Evolutionary conservation across 225 moss, liverwort and hornwort genomes (phyloP), one percentile per base, ranked within the genome.

Genomic region (Climacium dendroides): DNA sequence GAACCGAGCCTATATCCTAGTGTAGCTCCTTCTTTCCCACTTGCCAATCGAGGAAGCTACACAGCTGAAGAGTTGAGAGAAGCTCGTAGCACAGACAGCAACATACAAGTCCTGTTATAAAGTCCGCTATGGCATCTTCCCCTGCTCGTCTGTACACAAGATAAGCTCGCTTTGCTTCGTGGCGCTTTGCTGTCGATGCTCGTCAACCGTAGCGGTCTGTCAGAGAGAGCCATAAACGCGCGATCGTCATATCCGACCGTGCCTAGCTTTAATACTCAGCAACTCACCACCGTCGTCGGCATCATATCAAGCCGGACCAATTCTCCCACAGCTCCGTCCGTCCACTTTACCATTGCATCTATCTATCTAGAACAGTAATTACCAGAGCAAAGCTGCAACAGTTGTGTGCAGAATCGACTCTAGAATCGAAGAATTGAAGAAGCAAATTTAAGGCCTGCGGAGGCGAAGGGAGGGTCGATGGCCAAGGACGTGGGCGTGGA

Each of bases 401-500:
- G 7, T 30, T 32, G 60, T 30, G 30, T 43, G 60, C 20, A 78
- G 39, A 57, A 39, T 78, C 55, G 28, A 77, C 54, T 77, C n/a
- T 25, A 29, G 19, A 59, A 41, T 39, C 39, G 58, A 19, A 47
- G 48, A 23, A 24, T 64, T n/a, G 64, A 17, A 58, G 71, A 58
- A 34, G 34, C 14, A 24, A 37, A 58, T 13, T 20, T 6, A n/a
- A 45, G 34, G 43, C 23, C 30, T 60, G 47, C 62, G 34, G 47
- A 81, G 45, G 23, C 32, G 71, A 16, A 55, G 39, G 23, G 16
- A 11, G 58, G 12, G 34, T 25, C 47, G 55, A 91, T 91, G 93
- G 67, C 74, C 50, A 90, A 83, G 76, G 87, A 88, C 11, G 91
- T 69, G 50, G 90, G 88, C 48, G 88, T 91, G 88, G 88, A 90